Evolutionary conservation across 2,329 filamentous ascomycete genomes (phyloP).

Genomic region (Alternaria panax): DNA sequence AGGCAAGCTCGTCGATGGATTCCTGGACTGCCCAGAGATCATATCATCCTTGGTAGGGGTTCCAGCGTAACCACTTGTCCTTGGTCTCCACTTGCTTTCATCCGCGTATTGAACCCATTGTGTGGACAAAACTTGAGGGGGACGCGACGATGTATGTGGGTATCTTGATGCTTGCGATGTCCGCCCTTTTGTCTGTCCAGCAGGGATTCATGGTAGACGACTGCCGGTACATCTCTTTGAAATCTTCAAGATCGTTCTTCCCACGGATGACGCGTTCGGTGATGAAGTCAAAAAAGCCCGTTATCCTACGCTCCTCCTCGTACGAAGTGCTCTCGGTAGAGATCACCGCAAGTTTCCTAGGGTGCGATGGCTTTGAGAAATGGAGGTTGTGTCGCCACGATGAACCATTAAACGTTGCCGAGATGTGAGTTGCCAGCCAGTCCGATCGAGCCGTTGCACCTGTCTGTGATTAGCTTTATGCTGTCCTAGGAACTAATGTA

Average conservation of each 20-base stretch:
- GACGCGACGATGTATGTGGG: conserved; percentile 23
- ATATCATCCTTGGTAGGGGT: conserved; percentile 27
- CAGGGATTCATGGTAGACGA: conserved; percentile 18
- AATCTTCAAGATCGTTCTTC: conserved; percentile 14
- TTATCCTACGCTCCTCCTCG: conserved; percentile 20
- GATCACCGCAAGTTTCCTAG: conserved; percentile 55
- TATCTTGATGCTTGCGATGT: conserved; percentile 22
- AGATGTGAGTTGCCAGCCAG: conserved; percentile 53
- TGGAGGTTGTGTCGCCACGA: conserved; percentile 53
- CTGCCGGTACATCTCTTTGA: conserved; percentile 19
- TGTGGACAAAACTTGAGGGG: conserved; percentile 23
- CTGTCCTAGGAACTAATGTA: not conserved
- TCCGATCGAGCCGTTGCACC: conserved; percentile 49
- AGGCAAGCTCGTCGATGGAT: conserved; percentile 21
- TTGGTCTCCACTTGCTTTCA: conserved; percentile 15
- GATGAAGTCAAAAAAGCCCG: conserved; percentile 17
- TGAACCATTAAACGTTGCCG: conserved; percentile 52
- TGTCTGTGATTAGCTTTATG: not conserved
- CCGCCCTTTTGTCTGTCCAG: conserved; percentile 22
- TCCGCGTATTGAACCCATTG: conserved; percentile 25
- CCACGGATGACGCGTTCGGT: conserved; percentile 32
- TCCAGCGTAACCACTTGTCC: conserved; percentile 27
- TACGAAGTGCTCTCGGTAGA: conserved; percentile 22
- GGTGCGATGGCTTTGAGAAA: conserved; percentile 54
- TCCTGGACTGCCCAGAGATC: conserved; percentile 20